Percentiles rank a stretch among this genome's conserved stretches.
phyloP scores from a whole-genome alignment of 495 filamentous ascomycete species.

The Tetracladium setigerum region DNA sequence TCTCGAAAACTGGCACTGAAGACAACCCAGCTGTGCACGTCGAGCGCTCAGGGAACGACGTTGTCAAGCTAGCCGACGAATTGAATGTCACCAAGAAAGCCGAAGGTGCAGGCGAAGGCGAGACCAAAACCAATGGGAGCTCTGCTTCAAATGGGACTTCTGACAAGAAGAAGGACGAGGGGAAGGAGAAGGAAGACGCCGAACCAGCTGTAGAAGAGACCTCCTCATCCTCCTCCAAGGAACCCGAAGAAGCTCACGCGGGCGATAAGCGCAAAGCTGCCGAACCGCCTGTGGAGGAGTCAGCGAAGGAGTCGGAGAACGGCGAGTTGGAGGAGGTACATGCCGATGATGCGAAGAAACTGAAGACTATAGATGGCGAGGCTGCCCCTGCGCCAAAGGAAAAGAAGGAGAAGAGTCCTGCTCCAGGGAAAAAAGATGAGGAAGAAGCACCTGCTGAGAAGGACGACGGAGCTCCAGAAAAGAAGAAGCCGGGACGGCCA shows the following conservation, averaged over 20 bases:
- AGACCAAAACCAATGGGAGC: constrained; percentile 1
- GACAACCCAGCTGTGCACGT: constrained; percentile 52
- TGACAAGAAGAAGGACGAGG: constrained; percentile 25
- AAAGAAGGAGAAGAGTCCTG: background rate
- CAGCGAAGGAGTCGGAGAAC: background rate
- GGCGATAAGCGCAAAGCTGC: constrained; percentile 20
- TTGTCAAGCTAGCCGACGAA: constrained; percentile 52
- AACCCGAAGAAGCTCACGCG: constrained; percentile 2
- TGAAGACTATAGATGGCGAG: constrained; percentile 12
- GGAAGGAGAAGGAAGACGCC: constrained; percentile 16
- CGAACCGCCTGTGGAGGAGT: constrained; percentile 3
- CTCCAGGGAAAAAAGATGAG: constrained; percentile 4
- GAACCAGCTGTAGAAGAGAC: background rate
- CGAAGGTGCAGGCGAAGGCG: background rate
- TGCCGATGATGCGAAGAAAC: constrained; percentile 17
- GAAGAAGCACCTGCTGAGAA: constrained; percentile 2
- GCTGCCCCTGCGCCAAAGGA: constrained; percentile 8
- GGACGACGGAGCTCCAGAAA: background rate
- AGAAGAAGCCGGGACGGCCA: constrained; percentile 11
- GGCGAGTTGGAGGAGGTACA: background rate
- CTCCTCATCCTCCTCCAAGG: background rate
- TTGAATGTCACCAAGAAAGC: constrained; percentile 36
- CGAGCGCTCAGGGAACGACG: constrained; percentile 51
- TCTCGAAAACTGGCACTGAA: constrained; percentile 49
- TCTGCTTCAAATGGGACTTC: constrained; percentile 19